Evolutionary conservation across 257 asterid genomes (phyloP), one percentile per base, ranked within the genome.

Genomic region (Jaltomata sinuosa): DNA sequence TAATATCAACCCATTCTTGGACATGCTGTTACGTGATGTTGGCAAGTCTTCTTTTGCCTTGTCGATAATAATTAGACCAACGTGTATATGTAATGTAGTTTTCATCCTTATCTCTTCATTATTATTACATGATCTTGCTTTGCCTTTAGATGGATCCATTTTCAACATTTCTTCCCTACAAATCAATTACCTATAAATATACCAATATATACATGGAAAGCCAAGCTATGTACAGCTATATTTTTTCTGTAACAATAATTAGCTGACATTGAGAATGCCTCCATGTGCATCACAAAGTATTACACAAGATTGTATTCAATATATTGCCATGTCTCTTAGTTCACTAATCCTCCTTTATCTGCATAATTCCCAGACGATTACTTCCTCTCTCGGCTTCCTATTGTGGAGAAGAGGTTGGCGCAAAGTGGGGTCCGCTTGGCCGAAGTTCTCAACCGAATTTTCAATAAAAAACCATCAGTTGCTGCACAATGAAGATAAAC

Each of bases 351-450:
- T 79, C 52, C 64, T 34, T 42, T 45, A 4, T 10, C 38, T 86
- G 18, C 65, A n/a, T 57, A 3, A 2, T 67, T 1, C 68, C 65
- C 87, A 96, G 99, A 96, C 18, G 98, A 92, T 54, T 94, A 96
- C 88, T 96, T 96, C 87, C 87, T 84, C 81, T 88, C 98, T 21
- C 94, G 99, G 61, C 89, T 91, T 89, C 99, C 99, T 0, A 84
- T 96, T 40, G 97, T 96, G 67, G 98, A 93, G 94, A 86, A 87
- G 87, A 90, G 96, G 88, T 85, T 96, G 82, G 97, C 97, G 32
- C 91, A 91, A 87, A 80, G 92, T 55, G 99, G 95, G 80, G 87
- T 96, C 81, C 97, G 99, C 27, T 91, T 96, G 93, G 99, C 98
- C 25, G 92, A 92, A 67, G 85, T 93, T 85, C 98, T 96, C 83